phyloP scores from a whole-genome alignment of 139 green algal genomes.

The Picochlorum sp. region DNA sequence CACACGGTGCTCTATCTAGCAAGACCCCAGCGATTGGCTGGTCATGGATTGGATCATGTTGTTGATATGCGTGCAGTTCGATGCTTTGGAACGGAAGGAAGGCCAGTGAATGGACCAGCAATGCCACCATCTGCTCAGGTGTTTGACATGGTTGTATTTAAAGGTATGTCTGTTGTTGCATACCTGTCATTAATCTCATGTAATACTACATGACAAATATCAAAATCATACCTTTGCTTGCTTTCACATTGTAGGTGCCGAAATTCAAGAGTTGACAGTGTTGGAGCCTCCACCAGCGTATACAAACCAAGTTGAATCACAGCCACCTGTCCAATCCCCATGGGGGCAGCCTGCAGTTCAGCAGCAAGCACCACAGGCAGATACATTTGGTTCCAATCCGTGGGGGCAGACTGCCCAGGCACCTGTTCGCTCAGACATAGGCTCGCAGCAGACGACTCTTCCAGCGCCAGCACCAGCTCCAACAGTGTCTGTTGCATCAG shows the following conservation, averaged over 20 bases:
- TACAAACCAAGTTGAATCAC: not conserved
- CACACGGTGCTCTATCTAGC: not conserved
- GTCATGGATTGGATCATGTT: not conserved
- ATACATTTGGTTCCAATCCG: constrained; percentile 10
- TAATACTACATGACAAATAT: no score
- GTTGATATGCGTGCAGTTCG: constrained; percentile 47
- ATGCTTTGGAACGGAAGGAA: constrained; percentile 87
- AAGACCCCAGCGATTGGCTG: not conserved
- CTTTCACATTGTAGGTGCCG: constrained; percentile 34
- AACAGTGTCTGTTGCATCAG: constrained; percentile 17
- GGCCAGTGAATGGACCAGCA: constrained; percentile 34
- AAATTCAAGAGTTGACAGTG: constrained; percentile 88
- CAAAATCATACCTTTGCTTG: not conserved
- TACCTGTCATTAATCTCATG: no score
- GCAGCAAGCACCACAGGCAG: not conserved
- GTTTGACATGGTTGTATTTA: constrained; percentile 92
- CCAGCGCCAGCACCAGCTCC: constrained; percentile 20
- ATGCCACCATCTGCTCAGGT: constrained; percentile 59
- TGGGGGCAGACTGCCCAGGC: constrained; percentile 11
- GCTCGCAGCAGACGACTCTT: not conserved
- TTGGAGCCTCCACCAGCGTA: constrained; percentile 19
- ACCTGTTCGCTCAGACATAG: not conserved
- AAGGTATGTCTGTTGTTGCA: constrained; percentile 42
- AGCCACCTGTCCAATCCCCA: not conserved
- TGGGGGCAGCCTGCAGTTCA: constrained; percentile 10